phyloP scores from a whole-genome alignment of 257 asterid genomes.

The Solanum sejunctum region DNA sequence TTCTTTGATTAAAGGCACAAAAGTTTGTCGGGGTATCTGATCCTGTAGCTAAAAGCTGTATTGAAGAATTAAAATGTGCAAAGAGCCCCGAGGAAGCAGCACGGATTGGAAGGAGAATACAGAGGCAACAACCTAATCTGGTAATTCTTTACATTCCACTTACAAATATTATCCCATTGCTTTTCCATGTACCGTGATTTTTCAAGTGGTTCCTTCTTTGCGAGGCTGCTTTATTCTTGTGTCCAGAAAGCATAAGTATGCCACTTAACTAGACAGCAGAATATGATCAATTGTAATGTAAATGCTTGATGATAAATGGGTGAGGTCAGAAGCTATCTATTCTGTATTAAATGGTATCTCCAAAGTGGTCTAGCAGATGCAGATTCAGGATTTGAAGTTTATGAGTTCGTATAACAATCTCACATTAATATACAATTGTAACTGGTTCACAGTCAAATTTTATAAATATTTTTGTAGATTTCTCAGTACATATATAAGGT shows the following conservation, averaged over 20 bases:
- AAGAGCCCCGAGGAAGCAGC: slow-evolving; percentile 99
- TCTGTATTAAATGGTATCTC: neutral
- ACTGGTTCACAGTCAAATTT: neutral
- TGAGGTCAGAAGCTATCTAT: neutral
- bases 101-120: slow-evolving; percentile 76
- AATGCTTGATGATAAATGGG: neutral
- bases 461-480: neutral
- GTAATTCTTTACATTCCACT: slow-evolving; percentile 19
- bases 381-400: neutral
- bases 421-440: neutral
- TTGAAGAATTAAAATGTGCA: slow-evolving; percentile 55
- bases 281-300: neutral
- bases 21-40: slow-evolving; percentile 66
- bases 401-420: neutral
- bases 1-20: slow-evolving; percentile 43
- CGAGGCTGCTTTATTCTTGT: neutral
- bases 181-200: neutral
- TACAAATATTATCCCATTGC: neutral
- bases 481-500: neutral
- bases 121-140: slow-evolving; percentile 67
- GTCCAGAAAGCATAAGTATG: neutral
- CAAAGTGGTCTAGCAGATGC: neutral
- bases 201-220: neutral
- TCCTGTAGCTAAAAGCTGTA: slow-evolving; percentile 39
- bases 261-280: neutral